Conservation (phyloP, 345 rosid genomes). For the Hirschfeldia incana region DNA sequence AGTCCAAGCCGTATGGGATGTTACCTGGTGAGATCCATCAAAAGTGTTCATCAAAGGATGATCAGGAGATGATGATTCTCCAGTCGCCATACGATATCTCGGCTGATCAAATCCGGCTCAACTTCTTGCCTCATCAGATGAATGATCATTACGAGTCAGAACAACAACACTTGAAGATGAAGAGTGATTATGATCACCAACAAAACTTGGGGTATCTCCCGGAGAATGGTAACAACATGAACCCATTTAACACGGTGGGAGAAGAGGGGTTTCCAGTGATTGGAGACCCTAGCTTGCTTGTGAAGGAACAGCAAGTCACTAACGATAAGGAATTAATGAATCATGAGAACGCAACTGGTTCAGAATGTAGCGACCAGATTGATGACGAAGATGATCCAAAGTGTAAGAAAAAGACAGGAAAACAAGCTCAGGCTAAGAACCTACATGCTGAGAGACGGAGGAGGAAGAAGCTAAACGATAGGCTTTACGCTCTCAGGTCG, state of each 20-base stretch:
- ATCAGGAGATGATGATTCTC: conserved; percentile 41
- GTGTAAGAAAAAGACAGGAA: conserved; percentile 50
- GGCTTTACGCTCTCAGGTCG: conserved; percentile 75
- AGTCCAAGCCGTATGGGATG: conserved; percentile 39
- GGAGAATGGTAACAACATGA: conserved; percentile 37
- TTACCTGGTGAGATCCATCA: conserved; percentile 25
- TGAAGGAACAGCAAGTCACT: conserved; percentile 40
- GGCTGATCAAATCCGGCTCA: conserved; percentile 44
- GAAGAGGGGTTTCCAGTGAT: conserved; percentile 45
- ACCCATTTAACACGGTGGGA: conserved; percentile 27
- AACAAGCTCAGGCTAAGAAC: conserved; percentile 68
- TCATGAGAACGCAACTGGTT: conserved; percentile 55
- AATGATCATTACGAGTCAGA: conserved; percentile 27
- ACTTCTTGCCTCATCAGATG: conserved; percentile 55
- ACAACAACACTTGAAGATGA: conserved; percentile 37
- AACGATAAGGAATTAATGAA: conserved; percentile 46
- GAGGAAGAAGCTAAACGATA: conserved; percentile 89
- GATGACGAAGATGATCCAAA: conserved; percentile 68
- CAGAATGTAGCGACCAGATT: conserved; percentile 77
- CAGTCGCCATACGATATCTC: conserved; percentile 48
- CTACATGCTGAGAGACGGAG: conserved; percentile 86
- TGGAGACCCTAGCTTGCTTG: conserved; percentile 43
- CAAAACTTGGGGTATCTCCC: conserved; percentile 31
- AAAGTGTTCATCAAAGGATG: conserved; percentile 34
- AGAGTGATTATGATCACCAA: conserved; percentile 36